Evolutionary conservation across 2,329 filamentous ascomycete genomes (phyloP).

Genomic region (Ceratocystiopsis minuta): DNA sequence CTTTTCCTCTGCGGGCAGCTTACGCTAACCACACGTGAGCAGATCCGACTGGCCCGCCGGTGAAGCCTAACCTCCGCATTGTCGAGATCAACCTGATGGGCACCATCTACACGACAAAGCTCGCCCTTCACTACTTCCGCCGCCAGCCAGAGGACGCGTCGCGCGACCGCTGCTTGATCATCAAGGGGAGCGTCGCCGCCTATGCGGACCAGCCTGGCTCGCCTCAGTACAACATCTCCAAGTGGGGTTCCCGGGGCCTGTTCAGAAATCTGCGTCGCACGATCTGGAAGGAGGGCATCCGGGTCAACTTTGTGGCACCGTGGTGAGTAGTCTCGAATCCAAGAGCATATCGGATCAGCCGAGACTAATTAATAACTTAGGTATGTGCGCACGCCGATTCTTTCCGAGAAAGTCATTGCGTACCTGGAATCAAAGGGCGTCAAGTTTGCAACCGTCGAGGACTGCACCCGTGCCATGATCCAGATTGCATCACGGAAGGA

Average conservation of each 20-base stretch:
- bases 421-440: constrained; percentile 3
- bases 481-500: not conserved
- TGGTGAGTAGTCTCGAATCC: constrained; percentile 18
- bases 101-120: constrained; percentile 25
- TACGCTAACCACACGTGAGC: too few species aligned
- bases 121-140: constrained; percentile 28
- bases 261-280: constrained; percentile 22
- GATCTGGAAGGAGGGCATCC: constrained; percentile 22
- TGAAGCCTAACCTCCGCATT: constrained; percentile 23
- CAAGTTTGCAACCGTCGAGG: constrained; percentile 5
- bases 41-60: constrained; percentile 12
- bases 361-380: not conserved
- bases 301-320: constrained; percentile 28
- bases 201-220: constrained; percentile 27
- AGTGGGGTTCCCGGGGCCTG: constrained; percentile 24
- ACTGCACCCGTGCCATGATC: constrained; percentile 3
- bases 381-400: constrained; percentile 4
- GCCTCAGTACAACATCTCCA: constrained; percentile 24
- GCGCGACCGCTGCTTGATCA: constrained; percentile 28
- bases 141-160: constrained; percentile 19
- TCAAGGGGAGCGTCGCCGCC: constrained; percentile 28
- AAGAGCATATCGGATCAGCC: too few species aligned
- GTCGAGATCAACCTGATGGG: constrained; percentile 24
- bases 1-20: too few species aligned
- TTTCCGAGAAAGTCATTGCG: constrained; percentile 1